A percentile compares a stretch with the other conserved stretches of the same genome.
These are phyloP conservation scores for Lophium mytilinum DNA, from an alignment of 495 filamentous ascomycete species.

Conservation along the genomic window DNA sequence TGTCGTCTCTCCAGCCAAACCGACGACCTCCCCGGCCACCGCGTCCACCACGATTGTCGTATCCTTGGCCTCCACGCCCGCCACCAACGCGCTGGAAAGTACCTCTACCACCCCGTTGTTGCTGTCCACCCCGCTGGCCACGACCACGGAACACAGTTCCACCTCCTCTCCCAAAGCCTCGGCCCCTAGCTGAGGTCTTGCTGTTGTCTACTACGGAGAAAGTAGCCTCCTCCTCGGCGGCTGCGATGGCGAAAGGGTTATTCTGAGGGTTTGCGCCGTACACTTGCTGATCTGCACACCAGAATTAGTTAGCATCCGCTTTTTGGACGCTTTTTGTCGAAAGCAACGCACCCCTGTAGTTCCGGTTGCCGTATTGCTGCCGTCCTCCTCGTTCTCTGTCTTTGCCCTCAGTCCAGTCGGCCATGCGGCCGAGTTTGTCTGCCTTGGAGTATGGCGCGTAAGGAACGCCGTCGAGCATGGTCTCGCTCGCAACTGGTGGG, in stretches of 20 bases:
- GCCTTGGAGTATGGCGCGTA: constrained; percentile 97
- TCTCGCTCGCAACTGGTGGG: constrained; percentile 69
- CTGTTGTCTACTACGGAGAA: constrained; percentile 98
- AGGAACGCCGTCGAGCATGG: constrained; percentile 84
- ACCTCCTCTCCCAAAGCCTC: constrained; percentile 80
- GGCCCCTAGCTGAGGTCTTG: constrained; percentile 68
- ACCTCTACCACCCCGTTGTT: constrained; percentile 48
- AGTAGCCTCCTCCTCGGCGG: constrained; percentile 88
- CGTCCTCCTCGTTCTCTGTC: constrained; percentile 69
- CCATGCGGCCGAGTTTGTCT: constrained; percentile 98
- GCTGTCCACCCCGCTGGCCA: constrained; percentile 46
- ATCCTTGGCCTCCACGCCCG: constrained; percentile 54
- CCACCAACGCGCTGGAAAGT: constrained; percentile 44
- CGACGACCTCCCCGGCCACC: constrained; percentile 60
- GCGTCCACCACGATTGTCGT: constrained; percentile 57
- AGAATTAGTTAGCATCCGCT: constrained; percentile 6
- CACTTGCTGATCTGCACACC: constrained; percentile 74
- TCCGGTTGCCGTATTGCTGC: constrained; percentile 82
- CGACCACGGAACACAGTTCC: constrained; percentile 82
- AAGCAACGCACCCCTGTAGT: constrained; percentile 67
- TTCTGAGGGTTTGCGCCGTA: constrained; percentile 79
- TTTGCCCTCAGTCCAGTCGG: constrained; percentile 98
- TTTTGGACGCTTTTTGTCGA: neutral
- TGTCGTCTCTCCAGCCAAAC: constrained; percentile 99
- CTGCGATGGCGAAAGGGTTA: constrained; percentile 78